Base-by-base conservation (phyloP, 148 eudicot genomes). In the Rhododendron henanense region DNA sequence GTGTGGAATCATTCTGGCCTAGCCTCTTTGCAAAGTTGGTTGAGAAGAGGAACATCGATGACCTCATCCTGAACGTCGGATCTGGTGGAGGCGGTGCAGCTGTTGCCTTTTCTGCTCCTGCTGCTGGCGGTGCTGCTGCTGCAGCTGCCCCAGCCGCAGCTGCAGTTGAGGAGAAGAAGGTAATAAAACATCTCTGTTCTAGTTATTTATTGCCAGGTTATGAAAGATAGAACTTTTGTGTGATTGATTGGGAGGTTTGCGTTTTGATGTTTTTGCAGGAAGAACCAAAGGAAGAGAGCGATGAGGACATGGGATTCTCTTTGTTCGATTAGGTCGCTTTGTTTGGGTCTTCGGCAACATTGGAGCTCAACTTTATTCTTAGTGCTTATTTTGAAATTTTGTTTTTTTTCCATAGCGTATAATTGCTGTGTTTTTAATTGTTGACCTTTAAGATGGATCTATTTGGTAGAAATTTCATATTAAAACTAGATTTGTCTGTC, bases 231-330 rank as follows among this genome's bases (percentile, higher is more conserved):
- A 28, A 69, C 1, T 59, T 59, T 71, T 71, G 76, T 31, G 18
- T 28, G 76, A 71, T 78, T 78, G 14, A 45, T 21, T 37, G 28
- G 18, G n/a, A 18, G 48, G 4, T 77, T 39, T 76, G 1, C 21
- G 0, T 39, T 21, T 25, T 18, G 31, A 47, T 45, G 3, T 39
- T 53, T 50, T 10, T 15, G 21, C 89, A 87, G 89, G 86, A 87
- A 57, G 89, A 87, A 16, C 59, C 89, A 0, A 87, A 87, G 84
- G 89, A 87, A 51, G 89, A 87, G 47, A 87, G 86, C 55, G 89
- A 87, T 5, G 89, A 87, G 0, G 89, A 87, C 53, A 69, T 87
- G 89, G 89, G 89, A 51, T 84, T 87, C 63, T 78, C 83, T 47
- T 87, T 87, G 86, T 87, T 87, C 44, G 89, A 87, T 84, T 87